Base-by-base conservation (phyloP, 1,139 yeast genomes). In the Debaryomyces sp. region DNA sequence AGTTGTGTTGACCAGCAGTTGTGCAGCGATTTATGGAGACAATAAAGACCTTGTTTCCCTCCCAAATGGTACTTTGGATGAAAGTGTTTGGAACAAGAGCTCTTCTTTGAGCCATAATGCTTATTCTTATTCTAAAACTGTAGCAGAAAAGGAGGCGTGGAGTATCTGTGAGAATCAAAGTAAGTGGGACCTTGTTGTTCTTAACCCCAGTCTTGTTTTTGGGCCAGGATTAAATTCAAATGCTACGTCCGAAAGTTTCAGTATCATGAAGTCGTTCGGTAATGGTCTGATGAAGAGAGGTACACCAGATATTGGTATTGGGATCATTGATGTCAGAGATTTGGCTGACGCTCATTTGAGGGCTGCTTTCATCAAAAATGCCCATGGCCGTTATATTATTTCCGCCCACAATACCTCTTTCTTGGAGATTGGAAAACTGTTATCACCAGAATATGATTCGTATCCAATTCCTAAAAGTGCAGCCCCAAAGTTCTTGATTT, bases 81-180 rank as follows among this genome's bases (percentile, higher is more conserved):
- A 30, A 15, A 13, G 15, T 4, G 18, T 13, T 13, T 30, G 34
- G 34, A 30, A 30, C 15, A 8, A 6, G 1, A 30, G 10, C n/a
- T 24, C 45, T n/a, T 34, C 46, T 21, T 43, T 43, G 35, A 36
- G 10, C 30, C 23, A 39, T 9, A 39, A 39, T 12, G 24, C 34
- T 13, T 39, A 39, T 17, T 5, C 34, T 13, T 39, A 15, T 3
- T 58, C 61, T 29, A 60, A 60, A 51, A 44, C 42, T 15, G 34
- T 56, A 21, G 64, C 64, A 2, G 64, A 61, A 46, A 53, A 53
- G 40, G 55, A 58, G 33, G 63, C 61, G 2, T 60, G 64, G 64
- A 52, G 55, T 21, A 56, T 49, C 35, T 47, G 56, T 18, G 24
- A 34, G 21, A 32, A 44, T 27, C 32, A 43, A 30, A 29, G 41